These are phyloP conservation scores for Rhizopogon sp. DNA, from an alignment of 768 basidiomycete genomes.

Conservation along the genomic window DNA sequence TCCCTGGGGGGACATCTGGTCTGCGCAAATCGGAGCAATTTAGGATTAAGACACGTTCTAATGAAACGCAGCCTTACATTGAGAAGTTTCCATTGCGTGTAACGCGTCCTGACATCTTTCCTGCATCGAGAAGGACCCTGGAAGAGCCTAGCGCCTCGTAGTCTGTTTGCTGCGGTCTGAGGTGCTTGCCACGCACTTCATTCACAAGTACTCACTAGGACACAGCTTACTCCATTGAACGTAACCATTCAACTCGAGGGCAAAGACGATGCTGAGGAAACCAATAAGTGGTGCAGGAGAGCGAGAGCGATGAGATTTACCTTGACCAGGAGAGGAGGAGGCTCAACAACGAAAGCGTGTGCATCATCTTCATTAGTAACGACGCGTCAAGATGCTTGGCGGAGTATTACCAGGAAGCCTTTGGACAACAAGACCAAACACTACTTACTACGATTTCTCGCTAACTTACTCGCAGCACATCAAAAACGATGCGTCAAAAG, in stretches of 20 bases:
- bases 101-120: slow-evolving; percentile 47
- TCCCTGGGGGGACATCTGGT: slow-evolving; percentile 62
- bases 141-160: slow-evolving; percentile 46
- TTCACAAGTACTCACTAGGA: background rate
- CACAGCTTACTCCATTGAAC: slow-evolving; percentile 69
- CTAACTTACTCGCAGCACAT: no score
- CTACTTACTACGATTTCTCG: no score
- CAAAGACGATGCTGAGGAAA: slow-evolving; percentile 23
- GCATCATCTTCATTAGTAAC: slow-evolving; percentile 12
- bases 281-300: background rate
- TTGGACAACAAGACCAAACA: slow-evolving; percentile 21
- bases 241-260: slow-evolving; percentile 55
- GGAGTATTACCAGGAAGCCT: background rate
- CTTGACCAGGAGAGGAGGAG: slow-evolving; percentile 14
- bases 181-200: background rate
- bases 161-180: slow-evolving; percentile 21
- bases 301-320: slow-evolving; percentile 2
- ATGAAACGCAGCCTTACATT: slow-evolving; percentile 44
- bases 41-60: slow-evolving; percentile 1
- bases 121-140: slow-evolving; percentile 58
- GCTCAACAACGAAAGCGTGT: background rate
- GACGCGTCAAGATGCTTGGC: slow-evolving; percentile 2
- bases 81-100: slow-evolving; percentile 55
- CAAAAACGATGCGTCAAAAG: slow-evolving; percentile 77
- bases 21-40: slow-evolving; percentile 29